Evolutionary conservation across 2,329 filamentous ascomycete genomes (phyloP), one percentile per base, ranked within the genome.

Genomic region (Fusarium haematococcum): DNA sequence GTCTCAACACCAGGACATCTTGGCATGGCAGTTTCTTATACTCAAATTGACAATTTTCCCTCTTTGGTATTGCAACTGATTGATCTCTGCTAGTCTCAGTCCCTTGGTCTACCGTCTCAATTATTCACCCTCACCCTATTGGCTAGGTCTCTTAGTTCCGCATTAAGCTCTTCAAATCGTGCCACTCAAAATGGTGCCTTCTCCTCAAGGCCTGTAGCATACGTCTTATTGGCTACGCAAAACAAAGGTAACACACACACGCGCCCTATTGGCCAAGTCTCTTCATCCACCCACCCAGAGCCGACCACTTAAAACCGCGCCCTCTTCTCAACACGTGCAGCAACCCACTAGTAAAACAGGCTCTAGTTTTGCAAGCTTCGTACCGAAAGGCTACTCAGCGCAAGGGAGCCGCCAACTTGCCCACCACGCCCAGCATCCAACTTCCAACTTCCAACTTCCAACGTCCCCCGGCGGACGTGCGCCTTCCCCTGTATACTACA

Each of bases 311-410:
- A 60, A 41, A 60, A 60, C 57, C 35, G 57, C 57, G 57, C 57
- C 48, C 27, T 52, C 48, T 52, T 52, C 48, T 30, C 48, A 52
- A 52, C 37, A 60, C 57, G 35, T 60, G 57, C 57, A 60, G 23
- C 57, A 60, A 43, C 57, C 35, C 6, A 45, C 57, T 60, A 45
- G 57, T 60, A 43, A 60, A 60, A 60, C 25, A 60, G 11, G 57
- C 57, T 60, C 25, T 60, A n/a, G n/a, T 45, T 0, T 60, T 60
- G 57, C 56, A 41, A 65, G 23, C 54, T 41, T 60, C 43, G 54
- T 65, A 59, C 54, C 54, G 54, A 65, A 50, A 65, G 63, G 56
- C 63, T 65, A 65, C 54, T 65, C 30, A 65, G 63, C 63, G 54
- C 63, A 65, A 65, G 63, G 63, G 63, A 65, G 63, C 63, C 63